These are phyloP conservation scores for Artemisia annua DNA, from an alignment of 129 eudicot species.

Conservation along the genomic window DNA sequence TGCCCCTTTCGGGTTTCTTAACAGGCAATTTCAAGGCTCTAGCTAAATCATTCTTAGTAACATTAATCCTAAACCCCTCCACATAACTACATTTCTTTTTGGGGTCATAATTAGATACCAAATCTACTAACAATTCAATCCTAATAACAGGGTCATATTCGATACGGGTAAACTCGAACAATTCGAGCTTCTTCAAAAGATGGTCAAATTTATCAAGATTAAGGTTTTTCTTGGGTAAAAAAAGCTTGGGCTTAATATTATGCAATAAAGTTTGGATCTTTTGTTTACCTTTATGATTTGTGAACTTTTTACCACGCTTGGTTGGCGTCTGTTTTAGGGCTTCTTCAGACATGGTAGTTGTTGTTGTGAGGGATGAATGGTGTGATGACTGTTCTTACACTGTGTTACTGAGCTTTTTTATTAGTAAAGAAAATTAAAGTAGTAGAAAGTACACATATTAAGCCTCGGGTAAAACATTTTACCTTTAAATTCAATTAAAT, in stretches of 20 bases:
- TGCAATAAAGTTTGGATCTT: slow-evolving; percentile 27
- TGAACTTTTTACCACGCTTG: too few species aligned
- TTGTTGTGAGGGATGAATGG: too few species aligned
- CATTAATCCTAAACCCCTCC: slow-evolving; percentile 36
- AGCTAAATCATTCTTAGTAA: slow-evolving; percentile 57
- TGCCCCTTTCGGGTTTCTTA: slow-evolving; percentile 42
- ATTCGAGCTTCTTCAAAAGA: slow-evolving; percentile 48
- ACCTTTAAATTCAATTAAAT: too few species aligned
- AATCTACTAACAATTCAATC: slow-evolving; percentile 60
- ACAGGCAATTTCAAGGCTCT: slow-evolving; percentile 60
- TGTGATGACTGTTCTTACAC: too few species aligned
- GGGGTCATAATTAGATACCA: slow-evolving; percentile 52
- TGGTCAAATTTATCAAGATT: slow-evolving; percentile 48
- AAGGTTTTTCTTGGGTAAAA: slow-evolving; percentile 44
- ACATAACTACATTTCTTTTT: slow-evolving; percentile 47
- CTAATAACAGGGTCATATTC: slow-evolving; percentile 53
- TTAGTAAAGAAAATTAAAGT: too few species aligned
- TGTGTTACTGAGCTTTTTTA: too few species aligned
- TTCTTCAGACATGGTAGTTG: too few species aligned
- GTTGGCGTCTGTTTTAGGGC: too few species aligned
- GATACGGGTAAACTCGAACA: slow-evolving; percentile 65
- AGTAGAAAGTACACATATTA: too few species aligned
- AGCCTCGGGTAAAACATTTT: too few species aligned
- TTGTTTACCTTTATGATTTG: neutral
- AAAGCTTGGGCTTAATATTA: slow-evolving; percentile 49